Conservation (phyloP, 805 yeast genomes). For the Pichia membranifaciens region DNA sequence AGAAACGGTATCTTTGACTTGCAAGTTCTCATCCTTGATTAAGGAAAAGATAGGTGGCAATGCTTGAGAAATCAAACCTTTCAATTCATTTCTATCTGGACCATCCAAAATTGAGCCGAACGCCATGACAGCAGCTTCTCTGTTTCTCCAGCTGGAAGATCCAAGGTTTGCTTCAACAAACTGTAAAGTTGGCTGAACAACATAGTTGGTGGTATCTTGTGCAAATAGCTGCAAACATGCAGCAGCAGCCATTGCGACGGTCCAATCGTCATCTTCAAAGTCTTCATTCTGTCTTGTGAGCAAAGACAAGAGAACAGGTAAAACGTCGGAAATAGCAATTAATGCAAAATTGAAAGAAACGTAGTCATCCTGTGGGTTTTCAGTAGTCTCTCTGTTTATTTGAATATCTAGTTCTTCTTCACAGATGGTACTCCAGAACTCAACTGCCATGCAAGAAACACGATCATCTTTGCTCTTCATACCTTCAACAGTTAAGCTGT, state of each 20-base stretch:
- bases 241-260: conserved; percentile 97
- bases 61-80: conserved; percentile 70
- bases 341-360: conserved; percentile 75
- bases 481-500: conserved; percentile 82
- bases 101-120: conserved; percentile 97
- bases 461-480: conserved; percentile 79
- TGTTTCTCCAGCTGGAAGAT: conserved; percentile 66
- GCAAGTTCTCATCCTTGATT: conserved; percentile 69
- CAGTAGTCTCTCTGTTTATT: conserved; percentile 53
- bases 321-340: conserved; percentile 74
- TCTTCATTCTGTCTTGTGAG: conserved; percentile 88
- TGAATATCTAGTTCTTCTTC: conserved; percentile 89
- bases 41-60: conserved; percentile 68
- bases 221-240: conserved; percentile 94
- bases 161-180: conserved; percentile 75
- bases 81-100: conserved; percentile 69
- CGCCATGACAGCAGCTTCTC: conserved; percentile 99
- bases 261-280: conserved; percentile 95
- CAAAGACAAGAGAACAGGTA: conserved; percentile 77
- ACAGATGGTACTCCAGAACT: conserved; percentile 99
- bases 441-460: conserved; percentile 97
- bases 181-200: conserved; percentile 75
- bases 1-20: conserved; percentile 94
- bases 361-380: conserved; percentile 35
- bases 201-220: conserved; percentile 78